Evolutionary conservation across 257 asterid genomes (phyloP).

Genomic region (Lavandula angustifolia): DNA sequence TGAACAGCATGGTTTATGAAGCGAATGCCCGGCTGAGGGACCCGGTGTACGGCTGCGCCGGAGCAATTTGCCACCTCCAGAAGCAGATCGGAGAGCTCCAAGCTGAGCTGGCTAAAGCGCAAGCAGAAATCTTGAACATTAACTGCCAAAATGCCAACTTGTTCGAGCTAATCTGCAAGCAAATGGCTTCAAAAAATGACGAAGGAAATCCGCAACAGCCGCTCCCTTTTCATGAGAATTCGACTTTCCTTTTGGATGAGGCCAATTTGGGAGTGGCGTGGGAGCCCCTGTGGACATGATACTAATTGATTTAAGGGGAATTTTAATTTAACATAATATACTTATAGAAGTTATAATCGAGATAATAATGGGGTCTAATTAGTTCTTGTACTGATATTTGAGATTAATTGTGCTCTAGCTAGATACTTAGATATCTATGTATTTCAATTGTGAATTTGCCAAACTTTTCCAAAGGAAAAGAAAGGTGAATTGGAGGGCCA

Average conservation of each 20-base stretch:
- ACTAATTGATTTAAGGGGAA: not conserved
- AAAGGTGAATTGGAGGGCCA: conserved; percentile 2
- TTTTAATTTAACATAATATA: conserved; percentile 19
- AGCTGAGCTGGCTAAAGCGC: conserved; percentile 51
- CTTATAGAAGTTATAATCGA: conserved; percentile 3
- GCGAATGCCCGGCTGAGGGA: conserved; percentile 58
- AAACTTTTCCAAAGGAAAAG: conserved; percentile 50
- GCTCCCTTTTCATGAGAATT: conserved; percentile 27
- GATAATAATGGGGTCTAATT: not conserved
- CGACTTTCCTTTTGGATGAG: conserved; percentile 46
- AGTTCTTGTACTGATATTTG: conserved; percentile 13
- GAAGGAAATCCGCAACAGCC: conserved; percentile 13
- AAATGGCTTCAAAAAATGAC: conserved; percentile 17
- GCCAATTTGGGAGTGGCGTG: conserved; percentile 40
- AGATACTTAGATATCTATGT: not conserved
- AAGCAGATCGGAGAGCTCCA: conserved; percentile 52
- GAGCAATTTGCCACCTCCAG: conserved; percentile 53
- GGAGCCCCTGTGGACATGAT: conserved; percentile 60
- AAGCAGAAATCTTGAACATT: conserved; percentile 48
- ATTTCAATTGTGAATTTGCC: conserved; percentile 17
- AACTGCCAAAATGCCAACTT: conserved; percentile 49
- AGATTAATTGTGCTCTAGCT: not conserved
- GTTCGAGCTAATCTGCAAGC: conserved; percentile 38
- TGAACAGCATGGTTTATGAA: conserved; percentile 60
- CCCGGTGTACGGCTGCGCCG: conserved; percentile 56